These are phyloP conservation scores for Globisporangium sylvaticum DNA, from an alignment of 352 stramenopile genomes.

Conservation along the genomic window DNA sequence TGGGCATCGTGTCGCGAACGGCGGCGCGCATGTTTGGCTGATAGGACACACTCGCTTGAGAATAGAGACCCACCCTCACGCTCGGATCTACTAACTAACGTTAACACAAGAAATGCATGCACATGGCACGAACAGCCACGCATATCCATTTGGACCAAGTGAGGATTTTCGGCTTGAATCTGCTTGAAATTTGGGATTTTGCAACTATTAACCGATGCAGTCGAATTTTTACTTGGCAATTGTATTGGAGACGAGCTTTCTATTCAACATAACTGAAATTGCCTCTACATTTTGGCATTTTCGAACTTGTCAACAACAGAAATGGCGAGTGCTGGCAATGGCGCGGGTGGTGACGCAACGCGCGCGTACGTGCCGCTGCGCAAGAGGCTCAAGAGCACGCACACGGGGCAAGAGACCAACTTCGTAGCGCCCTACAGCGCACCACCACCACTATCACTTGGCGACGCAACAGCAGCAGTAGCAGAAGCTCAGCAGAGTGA, in stretches of 20 bases:
- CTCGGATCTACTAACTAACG: conserved; percentile 6
- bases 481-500: not conserved
- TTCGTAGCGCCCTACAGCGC: conserved; percentile 2
- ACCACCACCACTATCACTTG: not conserved
- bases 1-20: conserved; percentile 84
- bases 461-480: not conserved
- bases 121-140: not conserved
- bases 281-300: not conserved
- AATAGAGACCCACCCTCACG: not conserved
- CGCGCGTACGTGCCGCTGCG: conserved; percentile 36
- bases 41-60: not conserved
- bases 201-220: too few species aligned
- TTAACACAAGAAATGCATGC: not conserved
- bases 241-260: not conserved
- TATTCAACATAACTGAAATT: not conserved
- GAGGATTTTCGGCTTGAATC: not conserved
- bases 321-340: conserved; percentile 5
- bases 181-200: too few species aligned
- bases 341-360: not conserved
- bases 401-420: not conserved
- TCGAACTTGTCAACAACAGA: conserved; percentile 6
- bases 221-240: not conserved
- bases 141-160: not conserved
- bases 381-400: conserved; percentile 28
- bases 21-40: conserved; percentile 84